Evolutionary conservation across 495 filamentous ascomycete genomes (phyloP).

Genomic region (Penicillium nucicola): DNA sequence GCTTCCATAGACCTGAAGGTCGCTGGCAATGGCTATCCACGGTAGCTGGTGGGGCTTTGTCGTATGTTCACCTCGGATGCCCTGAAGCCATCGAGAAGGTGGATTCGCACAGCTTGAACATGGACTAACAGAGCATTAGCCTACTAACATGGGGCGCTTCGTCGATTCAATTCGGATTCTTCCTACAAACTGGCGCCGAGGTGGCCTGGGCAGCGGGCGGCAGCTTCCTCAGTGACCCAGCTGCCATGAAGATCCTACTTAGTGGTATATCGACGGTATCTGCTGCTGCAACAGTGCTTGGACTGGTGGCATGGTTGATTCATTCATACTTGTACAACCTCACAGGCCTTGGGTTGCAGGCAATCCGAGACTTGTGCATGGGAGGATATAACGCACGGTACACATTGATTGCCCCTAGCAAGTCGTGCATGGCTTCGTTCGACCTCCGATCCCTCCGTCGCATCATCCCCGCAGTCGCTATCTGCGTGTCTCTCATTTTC

Average conservation of each 20-base stretch:
- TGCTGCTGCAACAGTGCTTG: conserved; percentile 30
- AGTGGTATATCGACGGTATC: conserved; percentile 37
- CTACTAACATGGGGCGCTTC: conserved; percentile 30
- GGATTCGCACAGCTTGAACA: background rate
- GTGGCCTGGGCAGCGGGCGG: conserved; percentile 37
- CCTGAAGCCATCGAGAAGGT: background rate
- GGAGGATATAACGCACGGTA: conserved; percentile 16
- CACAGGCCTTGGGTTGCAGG: conserved; percentile 24
- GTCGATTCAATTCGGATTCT: conserved; percentile 41
- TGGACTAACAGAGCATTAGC: conserved; percentile 15
- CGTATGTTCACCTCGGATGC: conserved; percentile 21
- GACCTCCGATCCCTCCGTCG: conserved; percentile 19
- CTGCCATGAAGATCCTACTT: conserved; percentile 42
- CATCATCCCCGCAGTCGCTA: conserved; percentile 11
- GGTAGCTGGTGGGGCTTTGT: conserved; percentile 24
- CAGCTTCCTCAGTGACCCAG: conserved; percentile 39
- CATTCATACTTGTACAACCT: conserved; percentile 29
- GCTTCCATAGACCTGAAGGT: conserved; percentile 18
- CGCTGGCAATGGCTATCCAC: conserved; percentile 27
- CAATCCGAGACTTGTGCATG: conserved; percentile 16
- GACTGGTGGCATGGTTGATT: conserved; percentile 26
- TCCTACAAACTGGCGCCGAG: conserved; percentile 40
- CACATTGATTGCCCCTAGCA: conserved; percentile 18
- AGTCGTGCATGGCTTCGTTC: conserved; percentile 16
- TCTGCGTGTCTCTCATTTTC: conserved; percentile 21